These are phyloP conservation scores for Nepenthes mirabilis DNA, from an alignment of 148 eudicot species.

Conservation along the genomic window DNA sequence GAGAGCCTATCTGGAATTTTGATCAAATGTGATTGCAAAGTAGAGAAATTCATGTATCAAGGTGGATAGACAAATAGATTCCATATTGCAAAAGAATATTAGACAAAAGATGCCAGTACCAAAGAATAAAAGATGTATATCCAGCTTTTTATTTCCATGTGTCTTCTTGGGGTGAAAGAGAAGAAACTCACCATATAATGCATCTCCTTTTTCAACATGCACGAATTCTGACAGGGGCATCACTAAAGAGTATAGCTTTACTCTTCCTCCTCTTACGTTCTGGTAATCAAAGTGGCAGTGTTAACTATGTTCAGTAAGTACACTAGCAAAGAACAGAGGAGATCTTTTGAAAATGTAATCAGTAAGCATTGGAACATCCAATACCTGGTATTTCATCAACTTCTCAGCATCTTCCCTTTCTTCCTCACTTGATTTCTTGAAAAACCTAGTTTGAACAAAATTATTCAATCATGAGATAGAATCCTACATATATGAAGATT, in stretches of 20 bases:
- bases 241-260: slow-evolving; percentile 39
- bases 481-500: not conserved
- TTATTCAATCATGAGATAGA: too few species aligned
- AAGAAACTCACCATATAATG: slow-evolving; percentile 44
- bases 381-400: slow-evolving; percentile 78
- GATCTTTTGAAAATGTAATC: not conserved
- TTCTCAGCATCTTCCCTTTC: slow-evolving; percentile 90
- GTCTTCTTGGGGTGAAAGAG: not conserved
- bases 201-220: slow-evolving; percentile 77
- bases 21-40: not conserved
- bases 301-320: not conserved
- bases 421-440: slow-evolving; percentile 78
- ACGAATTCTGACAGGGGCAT: slow-evolving; percentile 60
- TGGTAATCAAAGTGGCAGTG: slow-evolving; percentile 8
- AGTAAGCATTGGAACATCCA: not conserved
- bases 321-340: not conserved
- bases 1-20: not conserved
- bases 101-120: too few species aligned
- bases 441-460: slow-evolving; percentile 33
- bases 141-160: too few species aligned
- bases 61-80: too few species aligned
- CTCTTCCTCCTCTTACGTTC: slow-evolving; percentile 89
- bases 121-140: too few species aligned
- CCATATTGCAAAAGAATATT: too few species aligned
- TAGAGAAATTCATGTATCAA: too few species aligned